Evolutionary conservation across 73 alveolate genomes (phyloP), one percentile per base, ranked within the genome.

Genomic region (Paraurostyla sp.): DNA sequence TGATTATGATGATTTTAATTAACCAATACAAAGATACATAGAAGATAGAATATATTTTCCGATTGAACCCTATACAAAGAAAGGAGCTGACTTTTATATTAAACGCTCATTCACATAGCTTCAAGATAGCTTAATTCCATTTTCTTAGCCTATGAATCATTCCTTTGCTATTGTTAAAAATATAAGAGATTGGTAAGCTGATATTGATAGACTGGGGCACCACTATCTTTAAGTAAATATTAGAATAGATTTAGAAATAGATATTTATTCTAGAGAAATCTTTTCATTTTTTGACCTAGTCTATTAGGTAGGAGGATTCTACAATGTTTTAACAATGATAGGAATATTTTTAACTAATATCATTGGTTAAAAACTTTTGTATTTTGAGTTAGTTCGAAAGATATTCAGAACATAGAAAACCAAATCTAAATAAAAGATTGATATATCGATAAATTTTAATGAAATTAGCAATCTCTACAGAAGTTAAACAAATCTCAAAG

Each of bases 1-100:
- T 50, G 91, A 33, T 49, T 81, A 38, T 57, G 54, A 56, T 81
- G 38, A 81, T 49, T 81, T 57, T 58, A 50, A 52, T 18, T 49
- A 81, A 2, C 91, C 91, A 0, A 49, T 81, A 6, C 2, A 81
- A 40, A 3, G 38, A 38, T 81, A 33, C 38, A 49, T 81, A 13
- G 91, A 81, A 36, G 91, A 81, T 32, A 13, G 69, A 25, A 13
- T 81, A 0, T 81, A 38, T 29, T 49, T 52, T 4, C 60, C 57
- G 7, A 59, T 81, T 11, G 83, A 56, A 43, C 91, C 91, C n/a
- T 65, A 65, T 38, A 65, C 82, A 6, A 65, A 65, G 25, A 65
- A 65, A 65, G 82, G 60, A 2, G 33, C 41, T 1, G 82, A 65
- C 41, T 3, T 65, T 6, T 65, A 15, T 40, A 38, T 65, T 2